A percentile compares a stretch with the other conserved stretches of the same genome.
phyloP scores from a whole-genome alignment of 2,329 filamentous ascomycete species.

The Sporothrix protearum region DNA sequence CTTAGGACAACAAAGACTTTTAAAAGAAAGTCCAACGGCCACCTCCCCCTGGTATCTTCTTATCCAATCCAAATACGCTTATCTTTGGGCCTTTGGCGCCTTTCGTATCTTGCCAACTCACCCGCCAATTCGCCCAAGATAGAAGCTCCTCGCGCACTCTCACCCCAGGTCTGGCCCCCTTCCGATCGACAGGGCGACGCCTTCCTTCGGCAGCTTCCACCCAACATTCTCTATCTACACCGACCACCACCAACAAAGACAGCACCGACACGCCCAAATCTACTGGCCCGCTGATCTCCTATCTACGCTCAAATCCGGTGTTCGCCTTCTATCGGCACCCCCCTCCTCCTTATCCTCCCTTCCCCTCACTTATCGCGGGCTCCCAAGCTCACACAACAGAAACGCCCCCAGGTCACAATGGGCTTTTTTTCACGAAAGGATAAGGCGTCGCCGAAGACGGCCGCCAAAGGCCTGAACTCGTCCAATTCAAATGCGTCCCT shows the following conservation, averaged over 20 bases:
- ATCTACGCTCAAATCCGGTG: constrained; percentile 13
- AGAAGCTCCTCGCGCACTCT: background rate
- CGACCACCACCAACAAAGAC: background rate
- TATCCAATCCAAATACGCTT: constrained; percentile 13
- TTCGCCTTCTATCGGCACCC: constrained; percentile 19
- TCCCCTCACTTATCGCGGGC: background rate
- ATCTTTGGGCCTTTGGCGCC: constrained; percentile 16
- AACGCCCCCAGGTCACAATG: constrained; percentile 38
- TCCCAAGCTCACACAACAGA: background rate
- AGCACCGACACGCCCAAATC: background rate
- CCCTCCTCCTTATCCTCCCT: background rate
- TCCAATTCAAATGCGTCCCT: constrained; percentile 51
- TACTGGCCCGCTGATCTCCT: constrained; percentile 16
- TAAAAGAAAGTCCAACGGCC: background rate
- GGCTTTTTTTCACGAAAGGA: constrained; percentile 56
- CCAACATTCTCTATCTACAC: constrained; percentile 4
- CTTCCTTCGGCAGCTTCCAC: constrained; percentile 17
- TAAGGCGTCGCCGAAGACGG: constrained; percentile 45
- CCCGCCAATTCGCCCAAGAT: background rate
- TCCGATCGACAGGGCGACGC: constrained; percentile 20
- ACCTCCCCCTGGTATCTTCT: background rate
- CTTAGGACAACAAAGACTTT: background rate
- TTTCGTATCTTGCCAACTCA: constrained; percentile 7
- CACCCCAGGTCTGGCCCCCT: background rate
- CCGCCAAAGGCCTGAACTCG: constrained; percentile 38